Percentiles rank a stretch among this genome's conserved stretches.
These are phyloP conservation scores for Strobilomyces confusus DNA, from an alignment of 768 basidiomycete genomes.

Conservation along the genomic window DNA sequence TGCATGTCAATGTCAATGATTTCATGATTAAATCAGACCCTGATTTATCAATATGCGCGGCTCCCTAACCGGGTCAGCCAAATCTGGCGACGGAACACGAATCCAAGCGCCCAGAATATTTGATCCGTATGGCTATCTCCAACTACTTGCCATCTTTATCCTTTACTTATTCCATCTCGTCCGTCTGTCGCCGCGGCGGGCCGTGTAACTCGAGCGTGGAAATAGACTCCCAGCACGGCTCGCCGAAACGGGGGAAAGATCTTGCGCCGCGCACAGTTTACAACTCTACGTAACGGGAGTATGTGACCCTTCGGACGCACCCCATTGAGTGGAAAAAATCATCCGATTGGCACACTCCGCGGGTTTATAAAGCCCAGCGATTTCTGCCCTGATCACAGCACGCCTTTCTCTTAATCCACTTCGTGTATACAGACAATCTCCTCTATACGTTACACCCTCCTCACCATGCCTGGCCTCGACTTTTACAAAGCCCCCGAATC, in stretches of 20 bases:
- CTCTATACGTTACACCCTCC: conserved; percentile 7
- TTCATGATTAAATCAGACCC: conserved; percentile 11
- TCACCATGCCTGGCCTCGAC: conserved; percentile 34
- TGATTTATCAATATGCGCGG: conserved; percentile 6
- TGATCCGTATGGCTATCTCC: conserved; percentile 6
- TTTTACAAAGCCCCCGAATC: conserved; percentile 25
- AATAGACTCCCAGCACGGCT: background rate
- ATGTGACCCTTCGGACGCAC: conserved; percentile 21
- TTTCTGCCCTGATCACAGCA: background rate
- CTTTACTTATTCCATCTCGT: conserved; percentile 1
- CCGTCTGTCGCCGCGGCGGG: conserved; percentile 25
- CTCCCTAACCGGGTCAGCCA: background rate
- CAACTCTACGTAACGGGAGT: conserved; percentile 21
- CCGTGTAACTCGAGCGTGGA: conserved; percentile 8
- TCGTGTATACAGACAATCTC: conserved; percentile 20
- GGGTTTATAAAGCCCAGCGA: conserved; percentile 20
- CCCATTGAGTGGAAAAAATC: conserved; percentile 8
- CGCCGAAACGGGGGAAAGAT: conserved; percentile 8
- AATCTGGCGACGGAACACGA: conserved; percentile 7
- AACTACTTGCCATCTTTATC: conserved; percentile 12
- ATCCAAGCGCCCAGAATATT: conserved; percentile 2
- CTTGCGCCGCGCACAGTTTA: conserved; percentile 9
- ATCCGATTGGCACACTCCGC: conserved; percentile 9
- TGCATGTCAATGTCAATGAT: no score
- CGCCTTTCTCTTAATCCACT: conserved; percentile 12